Evolutionary conservation across 1,139 yeast genomes (phyloP).

Genomic region (Candida sojae): DNA sequence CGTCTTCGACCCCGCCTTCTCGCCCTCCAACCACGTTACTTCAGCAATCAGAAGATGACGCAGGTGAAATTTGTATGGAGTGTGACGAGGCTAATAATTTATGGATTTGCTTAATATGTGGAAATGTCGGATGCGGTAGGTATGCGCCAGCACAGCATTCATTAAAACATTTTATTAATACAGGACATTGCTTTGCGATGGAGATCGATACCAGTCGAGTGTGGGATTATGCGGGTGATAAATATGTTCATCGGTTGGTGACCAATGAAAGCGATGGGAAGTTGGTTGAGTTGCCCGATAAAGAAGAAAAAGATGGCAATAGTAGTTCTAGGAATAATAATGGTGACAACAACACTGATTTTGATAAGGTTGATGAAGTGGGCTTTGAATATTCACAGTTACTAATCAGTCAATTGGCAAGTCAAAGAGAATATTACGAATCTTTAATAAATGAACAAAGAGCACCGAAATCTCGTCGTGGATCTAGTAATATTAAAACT

Average conservation of each 20-base stretch:
- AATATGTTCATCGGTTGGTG: conserved; percentile 83
- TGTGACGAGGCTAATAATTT: conserved; percentile 32
- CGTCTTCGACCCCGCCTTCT: conserved; percentile 3
- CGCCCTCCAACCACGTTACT: conserved; percentile 4
- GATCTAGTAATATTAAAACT: conserved; percentile 15
- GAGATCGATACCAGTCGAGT: conserved; percentile 82
- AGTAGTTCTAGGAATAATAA: conserved; percentile 6
- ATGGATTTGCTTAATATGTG: conserved; percentile 51
- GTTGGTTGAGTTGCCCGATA: conserved; percentile 66
- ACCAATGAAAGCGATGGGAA: conserved; percentile 88
- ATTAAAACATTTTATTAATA: conserved; percentile 70
- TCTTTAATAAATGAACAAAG: conserved; percentile 47
- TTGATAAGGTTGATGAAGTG: conserved; percentile 49
- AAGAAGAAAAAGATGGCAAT: conserved; percentile 15
- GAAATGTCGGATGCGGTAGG: conserved; percentile 54
- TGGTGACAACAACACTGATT: neutral
- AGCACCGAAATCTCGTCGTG: conserved; percentile 23
- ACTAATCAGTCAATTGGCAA: conserved; percentile 76
- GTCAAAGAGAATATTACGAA: conserved; percentile 89
- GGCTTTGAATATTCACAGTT: conserved; percentile 82
- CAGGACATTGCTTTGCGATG: conserved; percentile 93
- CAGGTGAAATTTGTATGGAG: conserved; percentile 35
- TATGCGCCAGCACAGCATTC: conserved; percentile 85
- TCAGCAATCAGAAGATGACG: conserved; percentile 9
- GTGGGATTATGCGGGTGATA: conserved; percentile 95